Base-by-base conservation (phyloP, 2,329 filamentous ascomycete species). In the Aspergillus novoparasiticus region DNA sequence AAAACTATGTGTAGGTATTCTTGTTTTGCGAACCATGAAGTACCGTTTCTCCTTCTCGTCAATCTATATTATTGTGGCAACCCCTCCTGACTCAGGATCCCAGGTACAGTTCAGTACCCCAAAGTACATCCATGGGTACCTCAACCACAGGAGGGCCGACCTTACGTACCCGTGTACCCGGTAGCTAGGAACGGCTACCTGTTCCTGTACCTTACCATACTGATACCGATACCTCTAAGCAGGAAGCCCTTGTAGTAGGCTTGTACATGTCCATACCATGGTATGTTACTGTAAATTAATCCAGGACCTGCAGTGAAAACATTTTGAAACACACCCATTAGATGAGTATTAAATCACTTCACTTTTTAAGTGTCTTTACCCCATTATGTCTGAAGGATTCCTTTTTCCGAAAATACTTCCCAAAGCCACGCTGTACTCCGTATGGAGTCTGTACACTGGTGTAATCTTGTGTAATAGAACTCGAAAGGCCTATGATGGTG, bases 151-250 rank as follows among this genome's bases (percentile, higher is more conserved):
- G 9, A 10, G 30, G 26, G 10, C 26, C 11, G 5, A n/a, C 50
- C 16, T 53, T 34, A 34, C 45, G 50, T 53, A 34, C 3, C 3
- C 9, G n/a, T 32, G 50, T 34, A 21, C 50, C 26, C 50, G 14
- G 26, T n/a, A 23, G 19, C 30, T 14, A 19, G 51, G 51, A 23
- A 14, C 19, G 16, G 30, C 19, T 6, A 12, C 19, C 30, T 10
- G 51, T 54, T 54, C 51, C 51, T 55, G 51, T 55, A 55, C 51
- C 51, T 32, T 55, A 39, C 32, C 10, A n/a, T 39, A 55, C 11
- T 36, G 26, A n/a, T 54, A 51, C 28, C 48, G 21, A 6, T 41
- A 3, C 19, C 16, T 19, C 6, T 14, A 9, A 41, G 8, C 39
- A 9, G 19, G 39, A n/a, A 19, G 3, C 34, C 12, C 12, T 36